Conservation (phyloP, 805 yeast genomes). For the Wickerhamomyces canadensis region DNA sequence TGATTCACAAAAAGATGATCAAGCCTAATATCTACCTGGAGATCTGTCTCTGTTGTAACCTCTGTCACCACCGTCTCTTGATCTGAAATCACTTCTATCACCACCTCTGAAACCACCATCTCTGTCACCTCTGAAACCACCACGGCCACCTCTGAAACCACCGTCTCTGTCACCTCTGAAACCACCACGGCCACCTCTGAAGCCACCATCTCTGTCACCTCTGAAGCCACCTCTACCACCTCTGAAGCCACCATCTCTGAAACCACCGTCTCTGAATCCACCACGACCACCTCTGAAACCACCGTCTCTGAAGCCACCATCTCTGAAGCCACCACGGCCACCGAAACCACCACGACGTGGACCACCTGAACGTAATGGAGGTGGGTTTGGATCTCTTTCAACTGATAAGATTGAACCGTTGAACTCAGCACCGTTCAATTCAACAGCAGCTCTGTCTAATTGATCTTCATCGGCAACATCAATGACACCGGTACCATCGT, state of each 20-base stretch:
- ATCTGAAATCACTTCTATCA: conserved; percentile 23
- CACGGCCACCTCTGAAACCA: conserved; percentile 33
- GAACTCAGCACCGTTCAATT: conserved; percentile 65
- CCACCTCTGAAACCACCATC: conserved; percentile 33
- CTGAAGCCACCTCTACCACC: conserved; percentile 38
- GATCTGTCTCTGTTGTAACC: conserved; percentile 65
- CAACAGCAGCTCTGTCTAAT: conserved; percentile 66
- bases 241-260: conserved; percentile 32
- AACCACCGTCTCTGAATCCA: conserved; percentile 31
- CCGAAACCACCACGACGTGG: conserved; percentile 31
- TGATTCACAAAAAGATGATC: neutral
- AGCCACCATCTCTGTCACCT: conserved; percentile 38
- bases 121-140: conserved; percentile 32
- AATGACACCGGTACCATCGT: conserved; percentile 41
- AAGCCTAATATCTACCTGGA: conserved; percentile 59
- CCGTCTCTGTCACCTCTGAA: conserved; percentile 23
- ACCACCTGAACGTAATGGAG: conserved; percentile 35
- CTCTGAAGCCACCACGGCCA: conserved; percentile 24
- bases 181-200: conserved; percentile 45
- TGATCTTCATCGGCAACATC: conserved; percentile 61
- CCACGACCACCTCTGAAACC: conserved; percentile 34
- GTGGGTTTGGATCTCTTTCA: conserved; percentile 67
- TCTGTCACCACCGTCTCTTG: conserved; percentile 27
- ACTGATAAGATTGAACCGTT: conserved; percentile 66
- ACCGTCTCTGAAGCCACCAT: conserved; percentile 32